phyloP scores from a whole-genome alignment of 2,329 filamentous ascomycete species.

The Chaetomium strumarium region DNA sequence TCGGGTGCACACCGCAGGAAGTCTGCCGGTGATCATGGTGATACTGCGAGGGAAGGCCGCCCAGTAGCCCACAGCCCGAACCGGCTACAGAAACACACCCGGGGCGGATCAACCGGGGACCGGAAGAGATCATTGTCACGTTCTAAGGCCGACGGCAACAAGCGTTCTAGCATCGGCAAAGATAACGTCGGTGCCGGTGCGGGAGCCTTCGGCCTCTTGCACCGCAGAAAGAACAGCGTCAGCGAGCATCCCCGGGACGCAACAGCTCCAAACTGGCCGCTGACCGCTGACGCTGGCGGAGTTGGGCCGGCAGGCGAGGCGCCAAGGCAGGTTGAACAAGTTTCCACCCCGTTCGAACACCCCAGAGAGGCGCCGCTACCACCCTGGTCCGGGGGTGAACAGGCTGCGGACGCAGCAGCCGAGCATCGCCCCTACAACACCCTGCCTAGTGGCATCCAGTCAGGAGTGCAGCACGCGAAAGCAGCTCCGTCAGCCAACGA shows the following conservation, averaged over 20 bases:
- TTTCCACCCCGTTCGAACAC: conserved; percentile 18
- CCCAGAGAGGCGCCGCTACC: conserved; percentile 16
- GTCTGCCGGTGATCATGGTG: background rate
- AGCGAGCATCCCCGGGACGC: background rate
- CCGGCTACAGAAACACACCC: conserved; percentile 11
- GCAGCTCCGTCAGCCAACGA: background rate
- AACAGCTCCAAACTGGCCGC: background rate
- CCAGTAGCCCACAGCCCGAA: background rate
- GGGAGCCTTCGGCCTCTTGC: conserved; percentile 13
- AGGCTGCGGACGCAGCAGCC: background rate
- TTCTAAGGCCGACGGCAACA: background rate
- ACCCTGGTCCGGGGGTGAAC: background rate
- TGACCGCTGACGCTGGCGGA: background rate
- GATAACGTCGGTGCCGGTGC: conserved; percentile 17
- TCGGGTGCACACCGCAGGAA: conserved; percentile 2
- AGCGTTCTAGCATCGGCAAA: conserved; percentile 9
- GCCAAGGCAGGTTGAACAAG: background rate
- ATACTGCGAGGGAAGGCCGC: background rate
- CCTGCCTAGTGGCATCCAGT: background rate
- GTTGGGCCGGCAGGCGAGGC: background rate
- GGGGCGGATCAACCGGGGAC: background rate
- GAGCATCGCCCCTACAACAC: background rate
- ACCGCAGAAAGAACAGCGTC: conserved; percentile 14
- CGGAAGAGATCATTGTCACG: background rate
- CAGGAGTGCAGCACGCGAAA: background rate